Base-by-base conservation (phyloP, 805 yeast species). In the Wickerhamiella allomyrinae region DNA sequence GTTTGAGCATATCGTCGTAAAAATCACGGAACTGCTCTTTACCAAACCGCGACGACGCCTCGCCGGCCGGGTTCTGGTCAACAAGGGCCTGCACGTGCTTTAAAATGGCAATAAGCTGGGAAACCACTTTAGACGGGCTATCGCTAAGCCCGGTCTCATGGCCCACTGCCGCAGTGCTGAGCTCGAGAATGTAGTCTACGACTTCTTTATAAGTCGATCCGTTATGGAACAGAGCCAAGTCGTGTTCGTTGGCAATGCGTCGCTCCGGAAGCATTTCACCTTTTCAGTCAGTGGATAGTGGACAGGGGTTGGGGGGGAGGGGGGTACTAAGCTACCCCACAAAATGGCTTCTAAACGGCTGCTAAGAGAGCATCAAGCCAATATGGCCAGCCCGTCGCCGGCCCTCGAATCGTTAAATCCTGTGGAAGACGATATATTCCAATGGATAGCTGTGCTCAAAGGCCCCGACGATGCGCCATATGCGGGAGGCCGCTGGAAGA, bases 1-100 rank as follows among this genome's bases (percentile, higher is more conserved):
- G 54, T 8, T 44, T 40, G 1, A 57, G 52, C 10, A 87, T 49
- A 4, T 73, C 77, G 56, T 85, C 91, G 57, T 79, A 85, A 54
- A 87, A 84, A 43, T 76, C 86, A 36, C 79, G 66, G 59, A 89
- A 91, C 58, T 91, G 97, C 8, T 76, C 67, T 57, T 91, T 91
- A 6, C 98, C 98, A 58, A 91, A 91, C 44, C 98, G 67, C 7
- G 94, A 78, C 2, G 69, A 67, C 41, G 81, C 83, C 34, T 71
- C 63, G 0, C 65, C 58, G 0, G 93, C 86, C 0, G 96, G 95
- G 56, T 78, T 73, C 2, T 54, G 48, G 1, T 66, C 67, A 1
- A 80, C 68, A 0, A 74, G 56, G 0, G 27, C 44, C 2, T 60
- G 58, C 1, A 86, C 70, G 1, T 61, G 53, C 9, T 67, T 68